Base-by-base conservation (phyloP, 805 yeast species). In the Soucietia sequanensis region DNA sequence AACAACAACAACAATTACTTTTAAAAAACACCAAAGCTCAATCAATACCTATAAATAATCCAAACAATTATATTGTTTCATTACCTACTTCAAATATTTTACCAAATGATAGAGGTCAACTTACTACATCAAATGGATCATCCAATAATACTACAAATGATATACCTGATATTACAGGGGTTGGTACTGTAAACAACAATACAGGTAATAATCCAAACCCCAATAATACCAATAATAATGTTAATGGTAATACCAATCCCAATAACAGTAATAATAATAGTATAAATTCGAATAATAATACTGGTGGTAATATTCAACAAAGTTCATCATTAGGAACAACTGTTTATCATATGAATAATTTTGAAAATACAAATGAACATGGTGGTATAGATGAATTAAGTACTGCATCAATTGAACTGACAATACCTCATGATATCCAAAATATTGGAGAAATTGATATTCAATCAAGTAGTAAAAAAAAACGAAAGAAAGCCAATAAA, bases 31-130 rank as follows among this genome's bases (percentile, higher is more conserved):
- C 23, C 23, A 21, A 21, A 21, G 10, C 11, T 11, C 23, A 21
- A 21, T 21, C 23, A 21, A 8, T 21, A 8, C 11, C 23, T 11
- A 21, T 21, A 11, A 21, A 21, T 21, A 21, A 21, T 11, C 11
- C 23, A 21, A 34, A 34, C 23, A 27, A 37, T 11, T 40, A 42
- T 20, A 42, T 40, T 15, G 35, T 42, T 24, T 46, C 47, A 21
- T 35, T 43, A 23, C 46, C 48, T 12, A 41, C 37, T 14, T 33
- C 23, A 21, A 21, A 21, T 11, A 9, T 44, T 9, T 23, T 44
- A 32, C 23, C 34, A 17, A n/a, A n/a, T n/a, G n/a, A n/a, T n/a
- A n/a, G n/a, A 3, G 27, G 27, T 7, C 27, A 24, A 8, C 16
- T 24, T 10, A 24, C 12, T 24, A n/a, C 27, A 24, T 7, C 27